Evolutionary conservation across 2,329 filamentous ascomycete genomes (phyloP).

Genomic region (Chaetomium globosum): DNA sequence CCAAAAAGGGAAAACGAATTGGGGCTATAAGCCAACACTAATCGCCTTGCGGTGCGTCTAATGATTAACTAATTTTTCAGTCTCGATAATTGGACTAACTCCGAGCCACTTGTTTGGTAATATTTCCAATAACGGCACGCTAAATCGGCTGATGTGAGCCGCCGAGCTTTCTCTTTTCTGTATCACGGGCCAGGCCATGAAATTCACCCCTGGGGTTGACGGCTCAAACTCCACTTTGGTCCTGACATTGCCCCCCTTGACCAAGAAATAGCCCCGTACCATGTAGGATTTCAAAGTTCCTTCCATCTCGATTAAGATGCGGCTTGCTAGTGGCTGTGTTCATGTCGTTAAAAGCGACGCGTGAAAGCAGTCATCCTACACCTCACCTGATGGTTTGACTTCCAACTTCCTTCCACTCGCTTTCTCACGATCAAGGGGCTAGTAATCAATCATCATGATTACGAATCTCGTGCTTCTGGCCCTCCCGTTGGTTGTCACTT

Average conservation of each 20-base stretch:
- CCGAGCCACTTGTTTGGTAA: not conserved
- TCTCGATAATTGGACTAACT: not conserved
- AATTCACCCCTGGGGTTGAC: not conserved
- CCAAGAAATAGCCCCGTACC: not conserved
- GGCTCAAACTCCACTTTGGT: not conserved
- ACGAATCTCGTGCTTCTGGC: constrained; percentile 24
- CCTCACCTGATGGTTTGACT: not conserved
- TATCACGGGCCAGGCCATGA: not conserved
- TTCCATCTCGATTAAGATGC: not conserved
- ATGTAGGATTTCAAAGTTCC: not conserved
- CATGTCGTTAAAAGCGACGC: not conserved
- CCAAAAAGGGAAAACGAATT: too few relatives aligned
- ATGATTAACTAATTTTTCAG: not conserved
- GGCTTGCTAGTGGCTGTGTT: not conserved
- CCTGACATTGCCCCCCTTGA: not conserved
- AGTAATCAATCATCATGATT: constrained; percentile 22
- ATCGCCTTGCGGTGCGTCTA: not conserved
- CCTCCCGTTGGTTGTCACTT: constrained; percentile 27
- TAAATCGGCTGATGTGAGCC: not conserved
- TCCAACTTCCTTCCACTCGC: not conserved
- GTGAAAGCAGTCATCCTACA: not conserved
- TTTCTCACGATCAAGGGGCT: not conserved
- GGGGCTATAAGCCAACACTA: not conserved
- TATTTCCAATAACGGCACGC: not conserved
- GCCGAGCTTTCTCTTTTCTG: not conserved